Evolutionary conservation across 176 grass and related monocot species (phyloP), one percentile per base, ranked within the genome.

Genomic region (Triticum timopheevii): DNA sequence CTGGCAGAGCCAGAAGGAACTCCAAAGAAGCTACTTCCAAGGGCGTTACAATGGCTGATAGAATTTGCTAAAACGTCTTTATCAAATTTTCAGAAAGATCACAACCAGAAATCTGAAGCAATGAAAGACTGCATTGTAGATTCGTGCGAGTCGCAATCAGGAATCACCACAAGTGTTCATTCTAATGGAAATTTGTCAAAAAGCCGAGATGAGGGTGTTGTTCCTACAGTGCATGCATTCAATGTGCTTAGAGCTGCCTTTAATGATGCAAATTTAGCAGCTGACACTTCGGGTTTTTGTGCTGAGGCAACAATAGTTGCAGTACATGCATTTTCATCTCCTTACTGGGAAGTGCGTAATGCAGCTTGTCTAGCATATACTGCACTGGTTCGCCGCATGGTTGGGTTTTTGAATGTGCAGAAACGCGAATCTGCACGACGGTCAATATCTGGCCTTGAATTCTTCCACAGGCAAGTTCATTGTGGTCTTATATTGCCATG

Each of bases 271-370:
- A 98, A 96, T 90, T 92, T 98, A 90, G 93, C 88, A 34, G 65
- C 92, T 56, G 92, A 98, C 73, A 91, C 93, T 77, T 95, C 92
- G 65, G 96, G 96, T 72, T 98, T 98, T 84, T 96, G 90, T 78
- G 90, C 93, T 84, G 96, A 98, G 87, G 96, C 96, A 79, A 94
- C 90, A 70, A 91, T 98, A 86, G 86, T 98, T 83, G 91, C 90
- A 36, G 90, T 98, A 89, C 88, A 66, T 24, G 94, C 93, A 75
- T 95, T 98, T 88, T 94, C 86, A 76, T 98, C 96, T 88, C 88
- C 96, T 84, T 98, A 98, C 82, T 98, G 96, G 96, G 96, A 98
- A 88, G 92, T 98, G 36, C 84, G 93, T 22, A 98, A 98, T 69
- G 94, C 91, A 42, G 96, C 93, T 86, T 95, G 93, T 73, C 93